Percentiles rank a stretch among this genome's conserved stretches.
These are phyloP conservation scores for Chlamydomonas incerta DNA, from an alignment of 139 green algal genomes.

Conservation along the genomic window DNA sequence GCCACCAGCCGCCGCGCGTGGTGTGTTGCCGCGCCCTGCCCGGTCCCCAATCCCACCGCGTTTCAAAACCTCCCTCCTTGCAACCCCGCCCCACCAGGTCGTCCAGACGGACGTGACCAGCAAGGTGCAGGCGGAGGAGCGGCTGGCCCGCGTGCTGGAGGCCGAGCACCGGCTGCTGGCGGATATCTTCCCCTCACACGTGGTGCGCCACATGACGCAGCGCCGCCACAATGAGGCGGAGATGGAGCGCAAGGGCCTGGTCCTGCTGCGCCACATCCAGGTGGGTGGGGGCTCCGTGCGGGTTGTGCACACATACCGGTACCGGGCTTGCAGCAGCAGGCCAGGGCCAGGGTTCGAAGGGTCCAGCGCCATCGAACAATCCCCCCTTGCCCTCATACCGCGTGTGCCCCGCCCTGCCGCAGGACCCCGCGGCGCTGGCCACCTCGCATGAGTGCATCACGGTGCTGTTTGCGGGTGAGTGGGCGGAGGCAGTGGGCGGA, in stretches of 20 bases:
- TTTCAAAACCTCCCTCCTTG: no score
- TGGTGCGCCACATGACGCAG: slow-evolving; percentile 10
- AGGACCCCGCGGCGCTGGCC: slow-evolving; percentile 4
- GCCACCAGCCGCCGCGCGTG: no score
- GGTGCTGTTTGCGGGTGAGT: slow-evolving; percentile 22
- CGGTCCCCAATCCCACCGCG: no score
- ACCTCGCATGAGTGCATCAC: slow-evolving; percentile 24
- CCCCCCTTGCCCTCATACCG: no score
- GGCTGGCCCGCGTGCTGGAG: background rate
- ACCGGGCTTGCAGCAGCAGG: no score
- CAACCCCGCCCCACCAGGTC: background rate
- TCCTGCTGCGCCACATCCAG: background rate
- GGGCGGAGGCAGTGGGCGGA: background rate
- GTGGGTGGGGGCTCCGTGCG: background rate
- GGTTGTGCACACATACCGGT: no score
- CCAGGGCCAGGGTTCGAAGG: no score
- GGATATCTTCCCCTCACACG: slow-evolving; percentile 37
- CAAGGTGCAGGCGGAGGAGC: background rate
- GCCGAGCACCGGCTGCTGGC: slow-evolving; percentile 38
- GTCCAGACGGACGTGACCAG: slow-evolving; percentile 37
- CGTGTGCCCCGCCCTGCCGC: background rate
- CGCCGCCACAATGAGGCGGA: background rate
- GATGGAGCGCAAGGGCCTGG: background rate
- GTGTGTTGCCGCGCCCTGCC: no score
- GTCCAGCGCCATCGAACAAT: no score